Evolutionary conservation across 371 early-diverging fungal species (phyloP).

Genomic region (Mortierella sp.): DNA sequence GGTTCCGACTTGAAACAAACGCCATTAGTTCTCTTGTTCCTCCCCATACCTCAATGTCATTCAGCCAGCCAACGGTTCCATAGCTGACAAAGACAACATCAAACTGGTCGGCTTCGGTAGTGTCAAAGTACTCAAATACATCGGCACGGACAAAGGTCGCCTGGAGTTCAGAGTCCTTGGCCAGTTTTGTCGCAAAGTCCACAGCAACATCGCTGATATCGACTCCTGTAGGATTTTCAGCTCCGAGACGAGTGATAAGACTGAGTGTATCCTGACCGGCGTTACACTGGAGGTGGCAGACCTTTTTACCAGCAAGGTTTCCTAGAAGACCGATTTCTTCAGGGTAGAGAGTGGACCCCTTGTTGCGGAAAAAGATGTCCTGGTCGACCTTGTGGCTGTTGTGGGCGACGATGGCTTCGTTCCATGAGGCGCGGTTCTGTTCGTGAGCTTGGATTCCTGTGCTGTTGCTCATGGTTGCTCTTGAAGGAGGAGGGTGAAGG

Average conservation of each 20-base stretch:
- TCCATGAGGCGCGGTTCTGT: slow-evolving; percentile 52
- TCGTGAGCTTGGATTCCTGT: slow-evolving; percentile 28
- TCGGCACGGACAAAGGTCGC: slow-evolving; percentile 49
- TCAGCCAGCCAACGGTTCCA: slow-evolving; percentile 40
- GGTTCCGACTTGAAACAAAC: too few species aligned
- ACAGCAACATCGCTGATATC: slow-evolving; percentile 56
- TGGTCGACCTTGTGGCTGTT: slow-evolving; percentile 57
- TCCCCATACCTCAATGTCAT: slow-evolving; percentile 33
- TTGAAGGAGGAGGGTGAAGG: not conserved
- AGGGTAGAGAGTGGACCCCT: slow-evolving; percentile 48
- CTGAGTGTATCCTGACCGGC: slow-evolving; percentile 55
- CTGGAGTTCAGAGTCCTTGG: slow-evolving; percentile 39
- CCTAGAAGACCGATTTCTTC: slow-evolving; percentile 50
- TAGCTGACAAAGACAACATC: slow-evolving; percentile 56
- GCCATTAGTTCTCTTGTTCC: not conserved
- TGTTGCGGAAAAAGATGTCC: slow-evolving; percentile 45
- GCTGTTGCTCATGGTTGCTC: slow-evolving; percentile 3
- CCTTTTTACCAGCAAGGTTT: slow-evolving; percentile 41
- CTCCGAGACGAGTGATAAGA: slow-evolving; percentile 38
- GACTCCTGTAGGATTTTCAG: slow-evolving; percentile 49
- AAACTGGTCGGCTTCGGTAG: slow-evolving; percentile 37
- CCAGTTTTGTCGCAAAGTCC: slow-evolving; percentile 42
- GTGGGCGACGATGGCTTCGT: slow-evolving; percentile 44
- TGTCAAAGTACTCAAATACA: slow-evolving; percentile 48
- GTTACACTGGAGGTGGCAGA: slow-evolving; percentile 57